phyloP scores from a whole-genome alignment of 2,329 filamentous ascomycete species.

The Didymellaceae sp. region DNA sequence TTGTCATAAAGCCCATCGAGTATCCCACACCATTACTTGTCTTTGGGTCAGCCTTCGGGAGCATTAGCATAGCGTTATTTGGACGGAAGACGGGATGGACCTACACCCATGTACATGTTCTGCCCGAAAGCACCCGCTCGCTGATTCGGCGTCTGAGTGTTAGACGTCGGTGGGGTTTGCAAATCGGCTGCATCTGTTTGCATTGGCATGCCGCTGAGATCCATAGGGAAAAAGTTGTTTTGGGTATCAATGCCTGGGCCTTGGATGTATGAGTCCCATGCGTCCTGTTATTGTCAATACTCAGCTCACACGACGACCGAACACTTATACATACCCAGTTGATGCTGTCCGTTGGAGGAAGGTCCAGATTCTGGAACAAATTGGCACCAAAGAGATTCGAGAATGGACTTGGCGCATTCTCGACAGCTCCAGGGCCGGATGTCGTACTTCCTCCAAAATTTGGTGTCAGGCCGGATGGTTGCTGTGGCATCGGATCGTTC shows the following conservation, averaged over 20 bases:
- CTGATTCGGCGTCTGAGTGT: constrained; percentile 29
- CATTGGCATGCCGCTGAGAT: constrained; percentile 43
- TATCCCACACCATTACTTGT: constrained; percentile 34
- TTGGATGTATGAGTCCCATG: constrained; percentile 74
- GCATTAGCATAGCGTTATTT: background rate
- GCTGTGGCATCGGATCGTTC: constrained; percentile 45
- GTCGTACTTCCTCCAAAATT: constrained; percentile 44
- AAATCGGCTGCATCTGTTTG: constrained; percentile 36
- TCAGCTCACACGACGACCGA: background rate
- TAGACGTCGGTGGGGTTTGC: constrained; percentile 22
- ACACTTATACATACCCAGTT: constrained; percentile 64
- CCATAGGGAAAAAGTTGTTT: constrained; percentile 55
- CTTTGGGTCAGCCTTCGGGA: constrained; percentile 36
- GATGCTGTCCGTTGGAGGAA: constrained; percentile 58
- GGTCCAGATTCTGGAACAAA: constrained; percentile 60
- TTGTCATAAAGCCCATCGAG: constrained; percentile 39
- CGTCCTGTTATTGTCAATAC: constrained; percentile 51
- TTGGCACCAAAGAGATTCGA: constrained; percentile 60
- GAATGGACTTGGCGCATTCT: constrained; percentile 60
- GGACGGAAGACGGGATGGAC: constrained; percentile 15
- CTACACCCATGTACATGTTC: constrained; percentile 51
- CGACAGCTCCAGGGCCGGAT: constrained; percentile 39
- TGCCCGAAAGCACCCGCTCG: constrained; percentile 41
- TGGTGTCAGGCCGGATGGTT: constrained; percentile 41
- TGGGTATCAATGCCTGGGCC: constrained; percentile 56